phyloP scores from a whole-genome alignment of 2,329 filamentous ascomycete species.

The Talaromyces funiculosus region DNA sequence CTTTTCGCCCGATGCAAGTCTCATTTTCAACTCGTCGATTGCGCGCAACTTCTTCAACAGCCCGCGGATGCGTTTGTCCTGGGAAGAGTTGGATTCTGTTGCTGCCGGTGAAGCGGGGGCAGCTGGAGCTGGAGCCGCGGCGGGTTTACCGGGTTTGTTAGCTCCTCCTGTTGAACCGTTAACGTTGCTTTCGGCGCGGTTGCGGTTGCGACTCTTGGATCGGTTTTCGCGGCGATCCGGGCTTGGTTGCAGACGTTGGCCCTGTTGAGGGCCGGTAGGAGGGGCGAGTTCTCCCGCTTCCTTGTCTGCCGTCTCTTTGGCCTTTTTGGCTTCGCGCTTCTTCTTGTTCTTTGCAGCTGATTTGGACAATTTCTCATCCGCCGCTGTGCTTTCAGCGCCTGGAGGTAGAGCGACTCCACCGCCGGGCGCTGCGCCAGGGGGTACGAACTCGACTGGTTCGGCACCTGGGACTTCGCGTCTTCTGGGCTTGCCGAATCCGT shows the following conservation, averaged over 20 bases:
- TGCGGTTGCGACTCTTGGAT: slow-evolving; percentile 13
- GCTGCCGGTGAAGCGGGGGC: slow-evolving; percentile 21
- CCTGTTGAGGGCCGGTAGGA: slow-evolving; percentile 54
- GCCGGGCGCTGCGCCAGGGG: slow-evolving; percentile 64
- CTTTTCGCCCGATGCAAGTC: slow-evolving; percentile 89
- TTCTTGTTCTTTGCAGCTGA: slow-evolving; percentile 95
- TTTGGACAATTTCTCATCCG: slow-evolving; percentile 71
- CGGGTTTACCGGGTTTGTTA: neutral
- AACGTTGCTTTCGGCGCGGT: slow-evolving; percentile 18
- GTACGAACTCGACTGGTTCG: slow-evolving; percentile 60
- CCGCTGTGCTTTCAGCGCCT: slow-evolving; percentile 48
- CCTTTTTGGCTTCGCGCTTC: slow-evolving; percentile 91
- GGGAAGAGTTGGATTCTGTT: slow-evolving; percentile 36
- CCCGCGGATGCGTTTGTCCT: slow-evolving; percentile 89
- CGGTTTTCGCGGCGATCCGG: slow-evolving; percentile 25
- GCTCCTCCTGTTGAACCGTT: neutral
- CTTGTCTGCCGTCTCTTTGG: slow-evolving; percentile 69
- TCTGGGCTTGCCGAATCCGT: slow-evolving; percentile 71
- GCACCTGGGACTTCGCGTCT: slow-evolving; percentile 83
- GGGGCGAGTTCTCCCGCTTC: slow-evolving; percentile 51
- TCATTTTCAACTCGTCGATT: slow-evolving; percentile 97
- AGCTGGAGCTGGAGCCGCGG: slow-evolving; percentile 23
- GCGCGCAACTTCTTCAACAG: slow-evolving; percentile 96
- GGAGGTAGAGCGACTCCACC: slow-evolving; percentile 61
- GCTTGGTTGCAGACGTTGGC: slow-evolving; percentile 28